Conservation (phyloP, 306 rosid genomes). For the Abrus precatorius region DNA sequence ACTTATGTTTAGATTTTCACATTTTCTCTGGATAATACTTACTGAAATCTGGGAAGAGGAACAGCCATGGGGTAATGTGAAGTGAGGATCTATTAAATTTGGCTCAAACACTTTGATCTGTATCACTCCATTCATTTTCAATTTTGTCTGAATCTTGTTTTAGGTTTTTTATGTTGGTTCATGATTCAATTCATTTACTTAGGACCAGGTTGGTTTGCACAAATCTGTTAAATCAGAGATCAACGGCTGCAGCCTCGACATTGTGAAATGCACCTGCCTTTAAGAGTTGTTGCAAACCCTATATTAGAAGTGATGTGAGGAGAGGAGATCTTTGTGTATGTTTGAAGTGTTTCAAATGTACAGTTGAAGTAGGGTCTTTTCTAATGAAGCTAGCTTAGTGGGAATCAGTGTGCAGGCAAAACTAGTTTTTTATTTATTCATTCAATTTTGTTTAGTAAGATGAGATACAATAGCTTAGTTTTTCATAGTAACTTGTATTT, state of each 20-base stretch:
- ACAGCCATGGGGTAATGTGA: slow-evolving; percentile 1
- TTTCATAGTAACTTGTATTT: slow-evolving; percentile 2
- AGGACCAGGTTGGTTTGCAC: background rate
- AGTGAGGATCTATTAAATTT: slow-evolving; percentile 13
- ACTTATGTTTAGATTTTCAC: slow-evolving; percentile 5
- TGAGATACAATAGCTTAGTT: background rate
- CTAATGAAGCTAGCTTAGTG: background rate
- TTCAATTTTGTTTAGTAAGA: background rate
- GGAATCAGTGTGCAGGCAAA: background rate
- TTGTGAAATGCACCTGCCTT: slow-evolving; percentile 22
- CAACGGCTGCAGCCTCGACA: slow-evolving; percentile 11
- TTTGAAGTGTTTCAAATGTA: slow-evolving; percentile 10
- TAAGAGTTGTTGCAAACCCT: background rate
- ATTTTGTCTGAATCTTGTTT: slow-evolving; percentile 5
- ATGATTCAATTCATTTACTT: no score
- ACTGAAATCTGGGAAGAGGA: background rate
- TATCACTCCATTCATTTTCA: slow-evolving; percentile 8
- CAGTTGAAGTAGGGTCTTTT: slow-evolving; percentile 30
- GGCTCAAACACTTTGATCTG: background rate
- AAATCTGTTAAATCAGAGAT: slow-evolving; percentile 1
- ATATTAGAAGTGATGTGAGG: background rate
- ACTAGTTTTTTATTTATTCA: background rate
- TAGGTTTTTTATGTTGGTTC: slow-evolving; percentile 14
- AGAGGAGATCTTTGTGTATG: slow-evolving; percentile 29
- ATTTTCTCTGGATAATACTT: slow-evolving; percentile 22